Evolutionary conservation across 1,284 basidiomycete species (phyloP).

Genomic region (Stygiomarasmius scandens): DNA sequence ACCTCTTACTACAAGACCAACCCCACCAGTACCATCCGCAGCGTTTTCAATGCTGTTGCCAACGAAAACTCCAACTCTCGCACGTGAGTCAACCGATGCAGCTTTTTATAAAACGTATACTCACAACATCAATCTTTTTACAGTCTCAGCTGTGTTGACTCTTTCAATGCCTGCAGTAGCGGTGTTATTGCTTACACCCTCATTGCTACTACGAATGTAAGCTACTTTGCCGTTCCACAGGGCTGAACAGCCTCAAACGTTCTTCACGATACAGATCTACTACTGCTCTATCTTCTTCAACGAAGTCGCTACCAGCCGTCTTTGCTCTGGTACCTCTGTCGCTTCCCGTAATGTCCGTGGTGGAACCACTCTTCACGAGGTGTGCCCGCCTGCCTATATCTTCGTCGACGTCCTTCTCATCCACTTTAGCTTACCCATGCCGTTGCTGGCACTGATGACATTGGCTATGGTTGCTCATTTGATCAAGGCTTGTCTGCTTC

Average conservation of each 20-base stretch:
- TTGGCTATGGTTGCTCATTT: constrained; percentile 39
- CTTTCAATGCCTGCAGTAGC: constrained; percentile 31
- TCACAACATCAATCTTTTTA: not conserved
- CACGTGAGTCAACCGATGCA: constrained; percentile 27
- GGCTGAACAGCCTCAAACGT: not conserved
- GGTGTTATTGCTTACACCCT: constrained; percentile 44
- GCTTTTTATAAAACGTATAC: not conserved
- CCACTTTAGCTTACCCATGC: constrained; percentile 39
- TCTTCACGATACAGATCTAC: constrained; percentile 34
- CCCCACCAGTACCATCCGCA: constrained; percentile 31
- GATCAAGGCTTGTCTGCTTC: constrained; percentile 37
- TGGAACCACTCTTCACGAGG: constrained; percentile 44
- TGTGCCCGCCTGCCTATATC: constrained; percentile 18
- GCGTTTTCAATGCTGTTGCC: constrained; percentile 34
- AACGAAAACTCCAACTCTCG: constrained; percentile 34
- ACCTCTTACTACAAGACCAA: constrained; percentile 36
- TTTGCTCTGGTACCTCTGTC: constrained; percentile 41
- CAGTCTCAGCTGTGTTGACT: constrained; percentile 38
- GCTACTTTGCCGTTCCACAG: no score
- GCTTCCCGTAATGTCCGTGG: constrained; percentile 40
- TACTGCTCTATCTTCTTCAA: constrained; percentile 45
- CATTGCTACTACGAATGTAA: constrained; percentile 34
- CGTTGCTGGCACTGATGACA: constrained; percentile 34
- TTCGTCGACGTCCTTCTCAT: not conserved
- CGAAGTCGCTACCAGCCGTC: constrained; percentile 32